These are phyloP conservation scores for Neohortaea acidophila DNA, from an alignment of 495 filamentous ascomycete genomes.

Conservation along the genomic window DNA sequence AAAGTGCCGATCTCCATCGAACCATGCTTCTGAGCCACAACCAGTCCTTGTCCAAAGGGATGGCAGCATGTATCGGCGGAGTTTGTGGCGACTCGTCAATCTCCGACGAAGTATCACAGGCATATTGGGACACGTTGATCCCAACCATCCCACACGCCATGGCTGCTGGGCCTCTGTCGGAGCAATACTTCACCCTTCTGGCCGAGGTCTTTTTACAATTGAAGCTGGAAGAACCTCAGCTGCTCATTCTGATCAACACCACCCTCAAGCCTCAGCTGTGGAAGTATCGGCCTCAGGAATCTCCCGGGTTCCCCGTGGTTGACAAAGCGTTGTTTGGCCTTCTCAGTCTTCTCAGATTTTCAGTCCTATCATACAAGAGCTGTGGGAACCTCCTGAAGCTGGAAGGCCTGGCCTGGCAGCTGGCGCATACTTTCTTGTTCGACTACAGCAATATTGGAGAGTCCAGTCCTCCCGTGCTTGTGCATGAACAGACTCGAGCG, in stretches of 20 bases:
- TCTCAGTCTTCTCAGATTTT: slow-evolving; percentile 1
- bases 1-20: slow-evolving; percentile 1
- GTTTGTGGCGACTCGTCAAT: neutral
- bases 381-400: slow-evolving; percentile 11
- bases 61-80: slow-evolving; percentile 1
- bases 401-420: neutral
- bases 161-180: neutral
- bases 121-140: slow-evolving; percentile 5
- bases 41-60: neutral
- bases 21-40: slow-evolving; percentile 1
- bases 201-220: slow-evolving; percentile 4
- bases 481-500: slow-evolving; percentile 1
- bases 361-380: slow-evolving; percentile 3
- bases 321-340: slow-evolving; percentile 8
- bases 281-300: slow-evolving; percentile 6
- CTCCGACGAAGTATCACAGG: neutral
- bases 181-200: slow-evolving; percentile 3
- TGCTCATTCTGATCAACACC: no score
- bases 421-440: slow-evolving; percentile 7
- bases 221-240: no score
- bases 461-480: neutral
- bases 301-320: neutral
- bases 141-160: neutral
- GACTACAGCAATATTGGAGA: neutral
- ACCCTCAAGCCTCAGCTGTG: slow-evolving; percentile 1